Percentiles rank a stretch among this genome's conserved stretches.
phyloP scores from a whole-genome alignment of 2,329 filamentous ascomycete species.

The Fusarium bulbicola region DNA sequence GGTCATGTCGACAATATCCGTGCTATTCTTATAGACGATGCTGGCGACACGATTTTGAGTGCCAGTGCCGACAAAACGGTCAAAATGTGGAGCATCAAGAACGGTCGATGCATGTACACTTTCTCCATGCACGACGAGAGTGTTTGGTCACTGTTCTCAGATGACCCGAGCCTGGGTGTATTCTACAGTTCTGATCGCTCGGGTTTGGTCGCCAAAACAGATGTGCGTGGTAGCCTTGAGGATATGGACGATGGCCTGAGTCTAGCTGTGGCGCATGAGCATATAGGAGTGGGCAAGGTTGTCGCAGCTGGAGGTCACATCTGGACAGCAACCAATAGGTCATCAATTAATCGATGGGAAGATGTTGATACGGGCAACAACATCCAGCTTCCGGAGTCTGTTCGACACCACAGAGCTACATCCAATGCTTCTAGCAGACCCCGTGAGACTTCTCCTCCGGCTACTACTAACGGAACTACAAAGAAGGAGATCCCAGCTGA shows the following conservation, averaged over 20 bases:
- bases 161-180: conserved; percentile 82
- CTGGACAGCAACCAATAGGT: conserved; percentile 90
- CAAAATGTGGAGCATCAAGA: conserved; percentile 97
- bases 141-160: conserved; percentile 94
- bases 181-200: conserved; percentile 97
- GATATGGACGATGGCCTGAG: conserved; percentile 87
- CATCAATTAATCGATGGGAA: conserved; percentile 91
- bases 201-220: conserved; percentile 94
- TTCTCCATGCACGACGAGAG: conserved; percentile 99
- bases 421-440: conserved; percentile 55
- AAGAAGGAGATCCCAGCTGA: conserved; percentile 78
- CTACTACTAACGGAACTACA: conserved; percentile 46
- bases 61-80: conserved; percentile 96
- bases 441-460: conserved; percentile 46
- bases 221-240: conserved; percentile 75
- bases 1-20: conserved; percentile 96
- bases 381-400: conserved; percentile 69
- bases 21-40: conserved; percentile 87
- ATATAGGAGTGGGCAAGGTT: conserved; percentile 79
- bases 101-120: conserved; percentile 96
- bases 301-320: conserved; percentile 78
- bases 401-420: conserved; percentile 58
- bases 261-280: conserved; percentile 90
- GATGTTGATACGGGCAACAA: conserved; percentile 83
- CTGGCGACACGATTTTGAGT: conserved; percentile 90